Evolutionary conservation across 768 basidiomycete species (phyloP).

Genomic region (Amyloporia xantha): DNA sequence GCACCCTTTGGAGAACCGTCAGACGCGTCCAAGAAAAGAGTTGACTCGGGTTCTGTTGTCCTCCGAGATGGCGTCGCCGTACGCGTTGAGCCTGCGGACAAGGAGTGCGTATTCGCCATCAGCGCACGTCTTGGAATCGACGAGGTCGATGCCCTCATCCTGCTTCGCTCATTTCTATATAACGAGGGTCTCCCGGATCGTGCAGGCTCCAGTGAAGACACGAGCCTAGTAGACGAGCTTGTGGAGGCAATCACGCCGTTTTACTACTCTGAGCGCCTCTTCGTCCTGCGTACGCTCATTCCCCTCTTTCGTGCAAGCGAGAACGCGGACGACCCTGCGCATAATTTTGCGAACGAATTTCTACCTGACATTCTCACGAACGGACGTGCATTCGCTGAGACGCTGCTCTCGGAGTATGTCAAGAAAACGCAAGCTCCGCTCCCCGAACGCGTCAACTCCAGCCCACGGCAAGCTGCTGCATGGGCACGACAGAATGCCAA

Average conservation of each 20-base stretch:
- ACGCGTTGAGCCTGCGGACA: conserved; percentile 61
- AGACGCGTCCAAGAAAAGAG: conserved; percentile 53
- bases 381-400: conserved; percentile 52
- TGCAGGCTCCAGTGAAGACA: conserved; percentile 38
- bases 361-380: conserved; percentile 60
- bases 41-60: conserved; percentile 62
- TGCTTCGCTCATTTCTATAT: conserved; percentile 73
- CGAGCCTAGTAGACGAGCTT: conserved; percentile 47
- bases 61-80: conserved; percentile 60
- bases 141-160: conserved; percentile 68
- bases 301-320: conserved; percentile 71
- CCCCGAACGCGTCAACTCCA: conserved; percentile 34
- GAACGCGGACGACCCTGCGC: conserved; percentile 46
- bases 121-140: conserved; percentile 72
- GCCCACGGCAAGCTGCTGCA: conserved; percentile 52
- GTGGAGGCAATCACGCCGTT: conserved; percentile 71
- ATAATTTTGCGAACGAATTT: conserved; percentile 45
- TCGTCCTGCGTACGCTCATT: conserved; percentile 59
- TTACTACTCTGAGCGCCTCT: conserved; percentile 76
- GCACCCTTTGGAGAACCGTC: conserved; percentile 68
- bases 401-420: conserved; percentile 55
- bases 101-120: conserved; percentile 64
- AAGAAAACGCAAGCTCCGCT: conserved; percentile 44
- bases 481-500: conserved; percentile 71
- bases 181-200: conserved; percentile 62